phyloP scores from a whole-genome alignment of 1,139 yeast species.

The Dujonia santamariae region DNA sequence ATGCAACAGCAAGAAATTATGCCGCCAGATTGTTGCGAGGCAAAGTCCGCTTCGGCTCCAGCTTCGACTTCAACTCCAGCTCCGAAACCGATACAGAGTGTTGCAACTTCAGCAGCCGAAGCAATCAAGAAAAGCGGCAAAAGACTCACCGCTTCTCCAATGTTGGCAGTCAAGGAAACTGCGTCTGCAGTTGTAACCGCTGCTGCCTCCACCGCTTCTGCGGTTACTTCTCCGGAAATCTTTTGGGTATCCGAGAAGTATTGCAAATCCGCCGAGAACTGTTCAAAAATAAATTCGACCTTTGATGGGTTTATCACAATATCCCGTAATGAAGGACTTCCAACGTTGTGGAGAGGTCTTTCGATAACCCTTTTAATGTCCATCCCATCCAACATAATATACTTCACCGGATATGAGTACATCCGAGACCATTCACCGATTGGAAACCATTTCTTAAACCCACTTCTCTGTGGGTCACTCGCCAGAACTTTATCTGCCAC shows the following conservation, averaged over 20 bases:
- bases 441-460: conserved; percentile 52
- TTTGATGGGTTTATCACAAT: conserved; percentile 71
- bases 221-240: conserved; percentile 21
- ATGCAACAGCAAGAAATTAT: conserved; percentile 83
- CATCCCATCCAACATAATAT: conserved; percentile 87
- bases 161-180: not conserved
- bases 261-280: conserved; percentile 31
- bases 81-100: too few relatives aligned
- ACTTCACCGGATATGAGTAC: conserved; percentile 90
- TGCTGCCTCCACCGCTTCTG: conserved; percentile 3
- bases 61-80: not conserved
- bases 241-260: conserved; percentile 43
- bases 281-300: conserved; percentile 50
- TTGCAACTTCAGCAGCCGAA: not conserved
- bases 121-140: too few relatives aligned
- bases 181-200: conserved; percentile 1
- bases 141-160: not conserved
- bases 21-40: conserved; percentile 34
- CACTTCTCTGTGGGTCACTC: conserved; percentile 79
- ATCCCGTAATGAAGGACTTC: conserved; percentile 65
- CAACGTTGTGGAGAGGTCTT: conserved; percentile 87
- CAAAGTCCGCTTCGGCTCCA: conserved; percentile 1
- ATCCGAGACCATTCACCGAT: conserved; percentile 74
- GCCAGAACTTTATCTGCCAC: conserved; percentile 88
- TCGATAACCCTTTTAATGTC: conserved; percentile 85